These are phyloP conservation scores for Aphanomyces astaci DNA, from an alignment of 352 stramenopile species.

Conservation along the genomic window DNA sequence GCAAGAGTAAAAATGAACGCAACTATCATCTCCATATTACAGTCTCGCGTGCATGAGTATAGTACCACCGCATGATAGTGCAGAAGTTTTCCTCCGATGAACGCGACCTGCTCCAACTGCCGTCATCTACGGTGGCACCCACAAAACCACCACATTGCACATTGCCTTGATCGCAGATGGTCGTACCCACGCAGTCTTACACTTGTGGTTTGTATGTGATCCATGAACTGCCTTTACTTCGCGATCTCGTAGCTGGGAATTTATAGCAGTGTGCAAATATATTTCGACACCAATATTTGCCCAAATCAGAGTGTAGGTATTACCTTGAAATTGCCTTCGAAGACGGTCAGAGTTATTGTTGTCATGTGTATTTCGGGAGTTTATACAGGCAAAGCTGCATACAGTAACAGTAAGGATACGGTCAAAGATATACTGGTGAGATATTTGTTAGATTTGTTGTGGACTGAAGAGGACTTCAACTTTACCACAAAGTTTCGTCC, in stretches of 20 bases:
- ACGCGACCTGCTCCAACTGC: not conserved
- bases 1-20: constrained; percentile 14
- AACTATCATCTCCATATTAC: no score
- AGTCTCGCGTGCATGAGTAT: not conserved
- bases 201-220: not conserved
- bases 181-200: not conserved
- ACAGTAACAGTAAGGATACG: no score
- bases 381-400: no score
- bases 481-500: no score
- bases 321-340: no score
- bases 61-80: not conserved
- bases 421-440: no score
- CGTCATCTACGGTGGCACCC: not conserved
- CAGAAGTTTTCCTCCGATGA: not conserved
- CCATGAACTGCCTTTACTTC: not conserved
- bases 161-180: not conserved
- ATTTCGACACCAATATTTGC: not conserved
- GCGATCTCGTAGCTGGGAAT: no score
- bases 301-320: no score
- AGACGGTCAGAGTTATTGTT: no score
- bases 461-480: no score
- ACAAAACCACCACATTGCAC: not conserved
- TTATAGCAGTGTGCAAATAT: not conserved
- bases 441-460: no score
- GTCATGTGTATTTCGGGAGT: no score